Evolutionary conservation across 495 filamentous ascomycete species (phyloP), one percentile per base, ranked within the genome.

Genomic region (Penicillium cosmopolitanum): DNA sequence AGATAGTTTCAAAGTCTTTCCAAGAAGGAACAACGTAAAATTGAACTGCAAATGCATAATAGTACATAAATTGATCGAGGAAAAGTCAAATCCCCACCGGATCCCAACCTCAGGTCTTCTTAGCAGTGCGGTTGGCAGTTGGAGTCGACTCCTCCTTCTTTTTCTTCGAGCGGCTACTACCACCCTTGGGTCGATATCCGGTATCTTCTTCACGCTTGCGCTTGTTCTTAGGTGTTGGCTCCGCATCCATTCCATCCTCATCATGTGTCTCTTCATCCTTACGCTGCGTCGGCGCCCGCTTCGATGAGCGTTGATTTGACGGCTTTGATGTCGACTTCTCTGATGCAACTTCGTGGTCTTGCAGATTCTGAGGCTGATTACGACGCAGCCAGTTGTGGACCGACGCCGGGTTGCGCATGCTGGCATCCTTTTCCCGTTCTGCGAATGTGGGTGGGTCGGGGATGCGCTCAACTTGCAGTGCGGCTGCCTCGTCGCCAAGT

Each of bases 351-450:
- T 94, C 91, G 53, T 87, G 87, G 64, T 93, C 91, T 68, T 94
- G 89, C 0, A 96, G 75, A 75, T 89, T 88, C 57, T 92, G 85
- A 0, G 92, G 92, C 56, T 92, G 89, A 66, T 96, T 85, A 57
- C 86, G 85, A 35, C 90, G 84, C 21, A 97, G 77, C 93, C 93
- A 97, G 71, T 94, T 95, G 77, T 93, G 91, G 2, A 96, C 91
- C 25, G 88, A 92, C 38, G 90, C 87, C 0, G 90, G 91, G 65
- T 96, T 97, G 31, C 85, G 84, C 5, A 92, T 73, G 16, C 83
- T 79, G 40, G 85, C 80, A 53, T 93, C 89, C 15, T 75, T 70
- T 57, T 82, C 82, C 6, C 82, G 76, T 46, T 85, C 82, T 12
- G 76, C 68, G 46, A 76, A 65, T 15, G 75, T 71, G 36, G 73